A percentile compares a stretch with the other conserved stretches of the same genome.
Conservation (phyloP, 805 yeast genomes). For the Yarrowia porcina region DNA sequence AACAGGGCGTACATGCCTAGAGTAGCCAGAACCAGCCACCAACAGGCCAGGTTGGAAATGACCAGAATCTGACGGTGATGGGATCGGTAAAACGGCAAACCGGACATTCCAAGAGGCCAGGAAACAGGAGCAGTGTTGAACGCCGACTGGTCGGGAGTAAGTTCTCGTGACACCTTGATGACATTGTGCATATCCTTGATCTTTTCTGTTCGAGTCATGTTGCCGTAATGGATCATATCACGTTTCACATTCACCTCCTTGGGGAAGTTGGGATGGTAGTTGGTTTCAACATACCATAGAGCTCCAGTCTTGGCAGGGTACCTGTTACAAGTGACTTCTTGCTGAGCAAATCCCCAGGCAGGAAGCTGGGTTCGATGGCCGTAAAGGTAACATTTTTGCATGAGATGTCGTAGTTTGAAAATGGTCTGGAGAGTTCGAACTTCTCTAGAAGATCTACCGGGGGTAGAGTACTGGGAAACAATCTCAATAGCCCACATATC, state of each 20-base stretch:
- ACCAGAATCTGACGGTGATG: constrained; percentile 28
- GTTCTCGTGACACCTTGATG: constrained; percentile 24
- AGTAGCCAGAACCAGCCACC: constrained; percentile 25
- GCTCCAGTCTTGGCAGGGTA: constrained; percentile 57
- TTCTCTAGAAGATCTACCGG: constrained; percentile 35
- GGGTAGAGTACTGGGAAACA: constrained; percentile 37
- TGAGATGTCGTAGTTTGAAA: constrained; percentile 55
- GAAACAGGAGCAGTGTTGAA: constrained; percentile 23
- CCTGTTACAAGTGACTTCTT: constrained; percentile 71
- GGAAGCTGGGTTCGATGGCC: constrained; percentile 63
- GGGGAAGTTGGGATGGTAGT: constrained; percentile 47
- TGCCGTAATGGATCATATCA: constrained; percentile 27
- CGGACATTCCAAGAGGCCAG: constrained; percentile 26
- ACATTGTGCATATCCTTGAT: constrained; percentile 28
- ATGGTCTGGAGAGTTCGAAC: constrained; percentile 50
- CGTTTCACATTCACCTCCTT: constrained; percentile 1
- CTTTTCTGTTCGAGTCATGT: constrained; percentile 26
- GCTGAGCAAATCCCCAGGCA: constrained; percentile 63
- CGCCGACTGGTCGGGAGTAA: not conserved
- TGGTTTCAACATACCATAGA: constrained; percentile 60
- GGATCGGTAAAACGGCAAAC: constrained; percentile 16
- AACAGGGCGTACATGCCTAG: constrained; percentile 25
- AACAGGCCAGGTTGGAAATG: constrained; percentile 28
- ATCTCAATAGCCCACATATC: constrained; percentile 58
- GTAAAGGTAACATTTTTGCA: constrained; percentile 57